Percentiles rank a stretch among this genome's conserved stretches.
Conservation (phyloP, 345 rosid genomes). For the Pugionium cornutum region DNA sequence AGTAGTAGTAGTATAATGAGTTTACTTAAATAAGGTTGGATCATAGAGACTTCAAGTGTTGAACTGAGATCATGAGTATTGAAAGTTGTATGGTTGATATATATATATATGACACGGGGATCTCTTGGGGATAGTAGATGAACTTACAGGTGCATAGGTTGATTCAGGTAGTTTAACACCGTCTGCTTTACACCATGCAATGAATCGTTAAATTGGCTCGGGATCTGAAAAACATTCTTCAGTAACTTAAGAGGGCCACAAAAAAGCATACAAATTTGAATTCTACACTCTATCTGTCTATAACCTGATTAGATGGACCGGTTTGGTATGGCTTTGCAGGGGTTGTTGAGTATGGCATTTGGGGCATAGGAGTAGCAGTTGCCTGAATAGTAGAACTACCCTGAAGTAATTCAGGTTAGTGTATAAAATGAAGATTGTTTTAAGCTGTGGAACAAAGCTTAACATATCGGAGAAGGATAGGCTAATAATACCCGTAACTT, state of each 20-base stretch:
- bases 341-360: constrained; percentile 53
- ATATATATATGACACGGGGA: background rate
- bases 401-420: constrained; percentile 38
- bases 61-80: background rate
- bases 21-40: constrained; percentile 10
- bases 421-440: constrained; percentile 19
- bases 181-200: constrained; percentile 46
- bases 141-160: constrained; percentile 70
- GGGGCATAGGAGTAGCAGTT: constrained; percentile 49
- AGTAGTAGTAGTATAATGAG: background rate
- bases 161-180: constrained; percentile 59
- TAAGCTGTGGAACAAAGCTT: constrained; percentile 17
- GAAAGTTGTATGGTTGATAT: constrained; percentile 10
- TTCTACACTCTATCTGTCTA: constrained; percentile 12
- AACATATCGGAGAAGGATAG: background rate
- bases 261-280: background rate
- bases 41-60: background rate
- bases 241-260: background rate
- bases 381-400: constrained; percentile 40
- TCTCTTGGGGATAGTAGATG: constrained; percentile 19
- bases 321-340: constrained; percentile 52
- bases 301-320: constrained; percentile 60
- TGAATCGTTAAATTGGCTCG: constrained; percentile 47
- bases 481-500: constrained; percentile 62
- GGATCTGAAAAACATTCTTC: constrained; percentile 43